Conservation (phyloP, 1,284 basidiomycete species). For the Cutaneotrichosporon spelunceum region DNA sequence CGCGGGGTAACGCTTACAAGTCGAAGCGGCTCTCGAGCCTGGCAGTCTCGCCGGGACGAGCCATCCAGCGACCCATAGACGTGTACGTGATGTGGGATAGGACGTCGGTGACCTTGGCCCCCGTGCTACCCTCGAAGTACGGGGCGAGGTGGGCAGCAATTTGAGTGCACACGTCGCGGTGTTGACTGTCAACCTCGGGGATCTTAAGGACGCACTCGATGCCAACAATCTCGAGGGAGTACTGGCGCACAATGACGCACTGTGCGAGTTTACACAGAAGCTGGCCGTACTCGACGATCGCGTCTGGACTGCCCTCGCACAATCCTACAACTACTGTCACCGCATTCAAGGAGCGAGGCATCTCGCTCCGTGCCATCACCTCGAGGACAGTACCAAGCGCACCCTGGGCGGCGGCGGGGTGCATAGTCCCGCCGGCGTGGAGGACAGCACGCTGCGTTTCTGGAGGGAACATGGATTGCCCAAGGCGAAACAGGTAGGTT, state of each 20-base stretch:
- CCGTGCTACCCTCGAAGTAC: background rate
- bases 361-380: background rate
- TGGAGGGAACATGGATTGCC: background rate
- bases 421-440: background rate
- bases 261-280: background rate
- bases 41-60: background rate
- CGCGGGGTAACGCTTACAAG: background rate
- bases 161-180: background rate
- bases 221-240: background rate
- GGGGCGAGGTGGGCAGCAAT: background rate
- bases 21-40: conserved; percentile 5
- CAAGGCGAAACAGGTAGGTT: conserved; percentile 7
- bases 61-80: background rate
- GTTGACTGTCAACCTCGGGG: background rate
- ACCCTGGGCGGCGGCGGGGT: background rate
- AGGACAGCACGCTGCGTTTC: background rate
- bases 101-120: background rate
- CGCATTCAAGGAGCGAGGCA: background rate
- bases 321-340: background rate
- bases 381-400: background rate
- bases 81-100: background rate
- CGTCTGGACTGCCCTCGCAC: background rate
- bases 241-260: background rate
- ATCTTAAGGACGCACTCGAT: conserved; percentile 2
- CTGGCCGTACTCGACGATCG: background rate